A percentile compares a stretch with the other conserved stretches of the same genome.
Conservation (phyloP, 345 rosid genomes). For the Erysimum cheiranthoides region DNA sequence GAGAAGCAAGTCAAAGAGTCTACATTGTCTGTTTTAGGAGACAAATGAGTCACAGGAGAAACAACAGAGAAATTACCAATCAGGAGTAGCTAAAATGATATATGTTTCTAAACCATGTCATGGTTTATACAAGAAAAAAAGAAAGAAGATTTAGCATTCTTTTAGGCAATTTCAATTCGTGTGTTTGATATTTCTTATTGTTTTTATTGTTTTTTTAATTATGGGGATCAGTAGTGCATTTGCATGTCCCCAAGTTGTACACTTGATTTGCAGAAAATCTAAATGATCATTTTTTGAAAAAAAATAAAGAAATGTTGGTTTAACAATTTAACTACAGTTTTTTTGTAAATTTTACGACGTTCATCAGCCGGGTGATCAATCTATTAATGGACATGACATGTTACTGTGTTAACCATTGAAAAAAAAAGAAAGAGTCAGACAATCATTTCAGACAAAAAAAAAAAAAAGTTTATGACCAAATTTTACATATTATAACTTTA, state of each 20-base stretch:
- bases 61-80: slow-evolving; percentile 17
- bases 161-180: slow-evolving; percentile 37
- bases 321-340: neutral
- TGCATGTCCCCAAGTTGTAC: slow-evolving; percentile 23
- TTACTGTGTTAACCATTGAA: neutral
- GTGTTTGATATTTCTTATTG: slow-evolving; percentile 22
- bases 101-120: neutral
- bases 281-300: neutral
- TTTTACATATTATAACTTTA: slow-evolving; percentile 14
- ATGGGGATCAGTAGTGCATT: neutral
- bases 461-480: neutral
- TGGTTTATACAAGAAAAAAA: neutral
- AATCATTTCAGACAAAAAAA: neutral
- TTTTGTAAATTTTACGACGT: neutral
- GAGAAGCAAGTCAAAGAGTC: slow-evolving; percentile 37
- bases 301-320: neutral
- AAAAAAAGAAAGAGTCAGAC: neutral
- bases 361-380: neutral
- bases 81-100: slow-evolving; percentile 32
- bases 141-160: slow-evolving; percentile 9
- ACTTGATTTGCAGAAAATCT: slow-evolving; percentile 14
- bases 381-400: slow-evolving; percentile 11
- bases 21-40: slow-evolving; percentile 22
- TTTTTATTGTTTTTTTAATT: neutral
- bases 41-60: slow-evolving; percentile 26